Base-by-base conservation (phyloP, 345 rosid species). In the Populus tremula region DNA sequence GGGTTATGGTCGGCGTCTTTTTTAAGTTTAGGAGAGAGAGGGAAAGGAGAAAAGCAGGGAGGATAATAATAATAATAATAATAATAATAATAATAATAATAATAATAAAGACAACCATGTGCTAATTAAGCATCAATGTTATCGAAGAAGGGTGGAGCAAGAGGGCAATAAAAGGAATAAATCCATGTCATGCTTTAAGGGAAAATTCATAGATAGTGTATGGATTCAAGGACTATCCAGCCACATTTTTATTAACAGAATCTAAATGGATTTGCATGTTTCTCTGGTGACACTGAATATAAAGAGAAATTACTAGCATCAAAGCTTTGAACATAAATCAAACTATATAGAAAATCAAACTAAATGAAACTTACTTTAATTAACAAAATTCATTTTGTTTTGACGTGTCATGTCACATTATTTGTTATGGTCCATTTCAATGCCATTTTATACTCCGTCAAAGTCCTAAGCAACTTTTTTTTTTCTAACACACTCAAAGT, bases 301-400 rank as follows among this genome's bases (percentile, higher is more conserved):
- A 11, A 29, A 49, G 38, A 27, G 69, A 43, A 25, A 73, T 63
- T 39, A 63, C 47, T 38, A 5, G 3, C 12, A 62, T 25, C 67
- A 35, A 5, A 35, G 25, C 17, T 33, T 35, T 72, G 66, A 50
- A n/a, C 31, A 33, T 45, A 6, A 29, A 43, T 74, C 45, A 45
- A 75, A 31, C 49, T 6, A 35, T 6, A 5, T 3, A 25, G 2
- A 70, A 25, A 9, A 7, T 21, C 59, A 27, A 20, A 27, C 54
- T 77, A 23, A 74, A 41, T 31, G 76, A 41, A 71, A 84, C 97
- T 91, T 85, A 94, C 99, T 90, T 93, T 47, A 89, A 81, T 50
- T 87, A n/a, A n/a, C n/a, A n/a, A n/a, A n/a, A n/a, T n/a, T n/a
- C n/a, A n/a, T n/a, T n/a, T n/a, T n/a, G n/a, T n/a, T n/a, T n/a